Evolutionary conservation across 2,329 filamentous ascomycete genomes (phyloP), one percentile per base, ranked within the genome.

Genomic region (Orbilia javanica): DNA sequence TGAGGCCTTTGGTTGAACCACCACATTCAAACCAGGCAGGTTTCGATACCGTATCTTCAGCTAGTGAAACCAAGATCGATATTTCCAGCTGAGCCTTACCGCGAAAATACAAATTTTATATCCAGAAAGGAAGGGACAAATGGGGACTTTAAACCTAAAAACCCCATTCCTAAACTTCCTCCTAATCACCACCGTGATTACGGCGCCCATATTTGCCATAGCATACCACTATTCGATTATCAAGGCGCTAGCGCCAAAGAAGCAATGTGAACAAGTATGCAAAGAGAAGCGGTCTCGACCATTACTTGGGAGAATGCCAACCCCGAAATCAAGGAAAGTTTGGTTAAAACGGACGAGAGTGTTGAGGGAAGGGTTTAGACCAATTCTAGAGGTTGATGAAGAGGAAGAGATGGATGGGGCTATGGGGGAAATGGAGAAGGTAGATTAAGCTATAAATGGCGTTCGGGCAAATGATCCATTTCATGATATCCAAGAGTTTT

Each of bases 271-370:
- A n/a, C 39, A 34, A 46, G 1, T 34, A 42, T 13, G 27, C 36
- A 36, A 52, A 18, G n/a, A 53, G 6, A 20, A 39, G n/a, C 39
- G 13, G 13, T 18, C 63, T 27, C 50, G 29, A 15, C 22, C 13
- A 10, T 6, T 10, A 5, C 11, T 52, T 4, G 42, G 42, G 5
- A 15, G 46, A 15, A 72, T 65, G 57, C 22, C 55, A 5, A 65
- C 27, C 4, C 69, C 60, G 11, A 60, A 34, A 20, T 55, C 69
- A 6, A 72, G 44, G n/a, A 25, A 31, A 11, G 0, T 44, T 10
- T 72, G 69, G 69, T 46, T 42, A 22, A 27, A 20, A 27, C 31
- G 69, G 25, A 72, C 57, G 27, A 44, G 50, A 31, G n/a, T 4
- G 13, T 11, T 65, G 11, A 27, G 25, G 7, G 42, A 39, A 1